Percentiles rank a stretch among this genome's conserved stretches.
Conservation (phyloP, 2,329 filamentous ascomycete species). For the Aspergillus fructus region DNA sequence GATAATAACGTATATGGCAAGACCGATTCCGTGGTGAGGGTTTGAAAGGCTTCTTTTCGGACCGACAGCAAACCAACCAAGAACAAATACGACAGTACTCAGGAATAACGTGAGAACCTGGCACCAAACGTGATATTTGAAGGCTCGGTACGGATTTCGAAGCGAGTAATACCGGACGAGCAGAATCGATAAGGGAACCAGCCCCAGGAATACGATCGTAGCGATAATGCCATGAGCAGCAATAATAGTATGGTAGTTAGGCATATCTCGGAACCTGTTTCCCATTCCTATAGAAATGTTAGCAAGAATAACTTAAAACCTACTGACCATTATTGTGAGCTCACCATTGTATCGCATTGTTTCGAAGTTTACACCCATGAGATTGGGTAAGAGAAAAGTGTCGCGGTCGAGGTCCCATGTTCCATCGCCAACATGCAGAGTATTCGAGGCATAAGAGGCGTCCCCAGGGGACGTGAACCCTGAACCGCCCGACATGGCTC, state of each 20-base stretch:
- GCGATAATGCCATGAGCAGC: conserved; percentile 61
- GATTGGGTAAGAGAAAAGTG: conserved; percentile 63
- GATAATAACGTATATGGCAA: conserved; percentile 62
- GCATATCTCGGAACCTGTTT: conserved; percentile 61
- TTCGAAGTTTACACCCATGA: conserved; percentile 64
- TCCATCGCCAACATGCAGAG: conserved; percentile 64
- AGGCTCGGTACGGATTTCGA: conserved; percentile 53
- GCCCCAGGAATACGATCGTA: conserved; percentile 59
- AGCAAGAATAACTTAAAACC: neutral
- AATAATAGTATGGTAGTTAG: conserved; percentile 59
- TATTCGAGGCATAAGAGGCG: conserved; percentile 61
- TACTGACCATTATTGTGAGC: conserved; percentile 13
- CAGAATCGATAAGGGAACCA: conserved; percentile 61
- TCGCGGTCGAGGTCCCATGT: conserved; percentile 64
- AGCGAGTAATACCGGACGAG: conserved; percentile 61
- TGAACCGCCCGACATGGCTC: conserved; percentile 33
- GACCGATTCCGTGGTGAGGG: conserved; percentile 66
- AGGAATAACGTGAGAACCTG: conserved; percentile 61
- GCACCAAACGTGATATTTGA: conserved; percentile 63
- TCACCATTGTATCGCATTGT: conserved; percentile 68
- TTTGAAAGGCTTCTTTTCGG: conserved; percentile 61
- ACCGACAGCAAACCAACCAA: conserved; percentile 65
- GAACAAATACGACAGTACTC: conserved; percentile 60
- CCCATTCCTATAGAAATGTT: conserved; percentile 58
- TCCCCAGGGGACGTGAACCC: conserved; percentile 58